These are phyloP conservation scores for Protomyces gravidus DNA, from an alignment of 1,139 yeast species.

Conservation along the genomic window DNA sequence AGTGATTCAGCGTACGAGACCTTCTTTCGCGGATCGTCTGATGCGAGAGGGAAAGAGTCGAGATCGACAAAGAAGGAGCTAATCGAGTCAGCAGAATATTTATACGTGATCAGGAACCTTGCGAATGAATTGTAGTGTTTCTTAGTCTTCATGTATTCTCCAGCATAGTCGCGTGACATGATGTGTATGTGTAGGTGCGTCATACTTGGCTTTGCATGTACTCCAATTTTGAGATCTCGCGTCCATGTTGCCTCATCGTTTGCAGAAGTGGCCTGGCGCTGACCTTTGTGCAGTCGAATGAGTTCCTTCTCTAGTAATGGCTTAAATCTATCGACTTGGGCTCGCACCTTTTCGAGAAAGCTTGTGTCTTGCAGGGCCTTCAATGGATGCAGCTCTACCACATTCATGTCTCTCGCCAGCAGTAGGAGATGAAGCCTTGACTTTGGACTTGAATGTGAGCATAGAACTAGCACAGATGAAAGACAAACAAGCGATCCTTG, in stretches of 20 bases:
- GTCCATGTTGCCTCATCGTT: slow-evolving; percentile 7
- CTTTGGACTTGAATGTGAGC: slow-evolving; percentile 48
- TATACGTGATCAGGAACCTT: no score
- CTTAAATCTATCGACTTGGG: slow-evolving; percentile 38
- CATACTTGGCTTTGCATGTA: slow-evolving; percentile 69
- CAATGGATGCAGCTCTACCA: slow-evolving; percentile 53
- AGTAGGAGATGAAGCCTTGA: slow-evolving; percentile 58
- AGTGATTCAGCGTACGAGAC: background rate
- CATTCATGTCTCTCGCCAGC: slow-evolving; percentile 49
- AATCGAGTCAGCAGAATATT: no score
- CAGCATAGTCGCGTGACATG: slow-evolving; percentile 59
- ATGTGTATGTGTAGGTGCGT: slow-evolving; percentile 68
- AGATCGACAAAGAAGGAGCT: background rate
- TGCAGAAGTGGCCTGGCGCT: slow-evolving; percentile 44
- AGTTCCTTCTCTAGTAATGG: slow-evolving; percentile 42
- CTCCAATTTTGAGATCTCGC: slow-evolving; percentile 53
- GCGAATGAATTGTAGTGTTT: slow-evolving; percentile 70
- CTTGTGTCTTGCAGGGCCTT: slow-evolving; percentile 46
- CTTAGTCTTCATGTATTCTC: slow-evolving; percentile 54
- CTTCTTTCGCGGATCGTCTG: background rate
- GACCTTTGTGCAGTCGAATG: slow-evolving; percentile 46
- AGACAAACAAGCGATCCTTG: slow-evolving; percentile 18
- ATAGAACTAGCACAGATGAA: background rate
- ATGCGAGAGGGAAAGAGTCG: background rate
- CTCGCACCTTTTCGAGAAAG: background rate